Evolutionary conservation across 805 yeast species (phyloP).

Genomic region (Naumovozyma baii): DNA sequence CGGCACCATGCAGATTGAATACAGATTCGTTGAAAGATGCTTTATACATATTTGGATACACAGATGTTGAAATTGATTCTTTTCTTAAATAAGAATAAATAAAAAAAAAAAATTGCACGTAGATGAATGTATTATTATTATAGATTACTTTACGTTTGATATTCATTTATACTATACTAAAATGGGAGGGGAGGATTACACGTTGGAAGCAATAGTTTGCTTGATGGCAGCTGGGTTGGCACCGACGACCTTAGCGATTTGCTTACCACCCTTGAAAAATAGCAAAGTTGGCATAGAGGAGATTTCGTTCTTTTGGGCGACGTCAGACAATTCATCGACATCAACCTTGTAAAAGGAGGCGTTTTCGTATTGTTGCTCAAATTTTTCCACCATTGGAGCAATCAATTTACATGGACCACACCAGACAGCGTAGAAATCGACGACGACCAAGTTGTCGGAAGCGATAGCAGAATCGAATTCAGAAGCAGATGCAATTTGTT

Average conservation of each 20-base stretch:
- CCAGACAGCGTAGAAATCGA: constrained; percentile 96
- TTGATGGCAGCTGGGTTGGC: constrained; percentile 82
- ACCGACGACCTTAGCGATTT: constrained; percentile 73
- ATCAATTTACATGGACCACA: constrained; percentile 98
- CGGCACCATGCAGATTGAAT: constrained; percentile 78
- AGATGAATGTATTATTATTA: neutral
- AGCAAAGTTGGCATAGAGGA: constrained; percentile 60
- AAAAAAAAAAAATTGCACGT: neutral
- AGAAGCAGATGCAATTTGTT: constrained; percentile 37
- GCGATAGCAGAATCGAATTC: constrained; percentile 63
- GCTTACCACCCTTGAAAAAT: constrained; percentile 75
- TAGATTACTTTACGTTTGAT: too few relatives aligned
- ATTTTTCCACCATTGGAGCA: constrained; percentile 85
- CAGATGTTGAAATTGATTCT: constrained; percentile 40
- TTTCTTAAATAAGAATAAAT: neutral
- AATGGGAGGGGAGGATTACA: constrained; percentile 32
- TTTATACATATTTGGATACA: constrained; percentile 70
- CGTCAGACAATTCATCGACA: constrained; percentile 71
- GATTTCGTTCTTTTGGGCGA: constrained; percentile 57
- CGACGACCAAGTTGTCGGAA: constrained; percentile 68
- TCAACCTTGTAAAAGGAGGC: constrained; percentile 84
- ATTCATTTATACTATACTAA: too few relatives aligned
- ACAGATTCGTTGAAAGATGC: constrained; percentile 63
- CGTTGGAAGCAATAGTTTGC: constrained; percentile 48
- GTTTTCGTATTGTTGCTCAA: constrained; percentile 46